Conservation (phyloP, 1,139 yeast species). For the Saccharomyces hybrid region DNA sequence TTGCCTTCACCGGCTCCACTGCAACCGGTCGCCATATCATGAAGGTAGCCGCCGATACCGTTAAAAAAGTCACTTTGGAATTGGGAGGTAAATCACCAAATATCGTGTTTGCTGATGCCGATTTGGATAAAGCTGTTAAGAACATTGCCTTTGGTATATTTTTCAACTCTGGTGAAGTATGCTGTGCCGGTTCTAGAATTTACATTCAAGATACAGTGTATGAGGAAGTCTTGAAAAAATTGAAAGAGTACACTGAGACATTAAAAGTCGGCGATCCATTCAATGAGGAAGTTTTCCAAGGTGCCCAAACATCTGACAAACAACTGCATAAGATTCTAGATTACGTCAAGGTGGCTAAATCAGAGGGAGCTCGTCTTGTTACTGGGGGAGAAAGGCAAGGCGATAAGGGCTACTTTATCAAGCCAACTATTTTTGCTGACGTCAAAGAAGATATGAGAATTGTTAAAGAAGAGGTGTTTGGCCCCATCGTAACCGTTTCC, state of each 20-base stretch:
- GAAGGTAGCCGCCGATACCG: conserved; percentile 57
- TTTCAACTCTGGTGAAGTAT: conserved; percentile 64
- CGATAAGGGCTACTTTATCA: conserved; percentile 59
- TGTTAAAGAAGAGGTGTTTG: conserved; percentile 76
- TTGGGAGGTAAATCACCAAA: conserved; percentile 64
- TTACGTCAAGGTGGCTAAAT: conserved; percentile 49
- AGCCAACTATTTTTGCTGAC: conserved; percentile 74
- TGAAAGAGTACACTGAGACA: conserved; percentile 58
- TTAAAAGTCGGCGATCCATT: conserved; percentile 70
- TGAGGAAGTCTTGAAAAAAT: conserved; percentile 45
- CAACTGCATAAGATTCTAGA: conserved; percentile 54
- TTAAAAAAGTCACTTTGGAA: conserved; percentile 71
- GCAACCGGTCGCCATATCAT: conserved; percentile 69
- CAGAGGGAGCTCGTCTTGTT: conserved; percentile 53
- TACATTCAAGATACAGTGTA: conserved; percentile 57
- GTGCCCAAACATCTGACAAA: conserved; percentile 54
- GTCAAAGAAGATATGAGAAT: conserved; percentile 59
- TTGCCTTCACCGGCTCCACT: conserved; percentile 85
- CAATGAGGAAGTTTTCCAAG: conserved; percentile 52
- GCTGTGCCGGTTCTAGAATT: conserved; percentile 64
- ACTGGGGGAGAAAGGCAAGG: conserved; percentile 57
- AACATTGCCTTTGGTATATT: conserved; percentile 43
- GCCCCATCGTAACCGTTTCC: conserved; percentile 63
- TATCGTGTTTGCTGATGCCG: conserved; percentile 52
- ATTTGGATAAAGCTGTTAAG: conserved; percentile 44